Conservation (phyloP, 1,139 yeast species). For the Kluyveromyces sp. region DNA sequence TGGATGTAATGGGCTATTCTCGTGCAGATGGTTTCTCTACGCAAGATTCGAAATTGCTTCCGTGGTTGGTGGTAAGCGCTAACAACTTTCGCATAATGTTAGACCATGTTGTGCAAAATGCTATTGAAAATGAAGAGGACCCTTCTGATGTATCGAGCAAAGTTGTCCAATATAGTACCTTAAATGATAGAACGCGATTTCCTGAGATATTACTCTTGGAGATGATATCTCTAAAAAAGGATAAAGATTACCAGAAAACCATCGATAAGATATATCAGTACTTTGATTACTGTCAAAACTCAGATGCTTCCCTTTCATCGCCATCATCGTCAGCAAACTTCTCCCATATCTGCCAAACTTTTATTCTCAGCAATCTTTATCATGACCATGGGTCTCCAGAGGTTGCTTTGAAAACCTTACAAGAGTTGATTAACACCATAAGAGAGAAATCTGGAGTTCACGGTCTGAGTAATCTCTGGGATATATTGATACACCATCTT, state of each 20-base stretch:
- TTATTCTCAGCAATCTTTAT: conserved; percentile 33
- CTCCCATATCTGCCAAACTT: conserved; percentile 7
- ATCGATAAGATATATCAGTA: conserved; percentile 7
- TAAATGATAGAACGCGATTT: conserved; percentile 7
- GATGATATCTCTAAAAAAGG: conserved; percentile 1
- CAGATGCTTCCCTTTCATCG: conserved; percentile 1
- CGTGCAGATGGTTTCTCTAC: no score
- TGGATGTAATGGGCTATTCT: no score
- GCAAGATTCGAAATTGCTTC: no score
- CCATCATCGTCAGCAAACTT: conserved; percentile 1
- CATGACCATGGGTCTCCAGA: conserved; percentile 45
- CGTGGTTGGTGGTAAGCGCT: conserved; percentile 8
- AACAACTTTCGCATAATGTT: conserved; percentile 5
- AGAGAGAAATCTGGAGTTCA: conserved; percentile 48
- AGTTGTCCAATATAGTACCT: conserved; percentile 3
- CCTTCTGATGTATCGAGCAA: background rate
- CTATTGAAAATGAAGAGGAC: background rate
- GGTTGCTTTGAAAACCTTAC: conserved; percentile 73
- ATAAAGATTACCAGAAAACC: conserved; percentile 7
- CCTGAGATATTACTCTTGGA: conserved; percentile 9
- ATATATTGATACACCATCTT: conserved; percentile 3
- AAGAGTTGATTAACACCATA: conserved; percentile 84
- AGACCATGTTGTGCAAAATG: conserved; percentile 3
- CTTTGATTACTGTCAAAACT: conserved; percentile 7
- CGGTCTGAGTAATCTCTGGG: conserved; percentile 5